A percentile compares a stretch with the other conserved stretches of the same genome.
Conservation (phyloP, 164 flowering plant genomes). For the Umbilicus rupestris region DNA sequence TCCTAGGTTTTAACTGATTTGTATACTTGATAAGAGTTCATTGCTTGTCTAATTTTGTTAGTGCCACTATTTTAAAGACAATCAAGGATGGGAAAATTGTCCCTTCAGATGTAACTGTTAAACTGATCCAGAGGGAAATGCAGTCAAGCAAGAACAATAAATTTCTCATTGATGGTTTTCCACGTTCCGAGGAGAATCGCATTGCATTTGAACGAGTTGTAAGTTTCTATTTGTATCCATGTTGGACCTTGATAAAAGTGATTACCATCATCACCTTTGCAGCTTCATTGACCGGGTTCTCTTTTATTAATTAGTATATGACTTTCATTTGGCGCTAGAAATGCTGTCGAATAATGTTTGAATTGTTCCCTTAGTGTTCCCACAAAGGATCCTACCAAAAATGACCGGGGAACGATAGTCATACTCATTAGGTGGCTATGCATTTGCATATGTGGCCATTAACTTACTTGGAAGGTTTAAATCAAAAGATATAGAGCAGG, state of each 20-base stretch:
- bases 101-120: constrained; percentile 80
- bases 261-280: background rate
- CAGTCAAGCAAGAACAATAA: constrained; percentile 47
- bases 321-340: background rate
- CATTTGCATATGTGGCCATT: no score
- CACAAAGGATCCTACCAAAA: no score
- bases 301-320: no score
- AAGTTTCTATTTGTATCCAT: constrained; percentile 26
- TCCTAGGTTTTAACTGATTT: no score
- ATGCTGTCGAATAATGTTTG: background rate
- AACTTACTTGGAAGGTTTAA: no score
- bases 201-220: constrained; percentile 73
- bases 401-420: background rate
- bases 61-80: constrained; percentile 58
- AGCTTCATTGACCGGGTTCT: background rate
- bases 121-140: constrained; percentile 57
- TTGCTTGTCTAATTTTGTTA: constrained; percentile 17
- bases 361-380: background rate
- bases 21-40: no score
- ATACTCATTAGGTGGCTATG: no score
- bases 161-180: constrained; percentile 94
- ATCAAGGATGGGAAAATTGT: constrained; percentile 85
- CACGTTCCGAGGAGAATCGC: constrained; percentile 89
- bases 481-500: no score
- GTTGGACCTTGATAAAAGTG: background rate